Evolutionary conservation across 1,284 basidiomycete species (phyloP), one percentile per base, ranked within the genome.

Genomic region (Papiliotrema nemorosa): DNA sequence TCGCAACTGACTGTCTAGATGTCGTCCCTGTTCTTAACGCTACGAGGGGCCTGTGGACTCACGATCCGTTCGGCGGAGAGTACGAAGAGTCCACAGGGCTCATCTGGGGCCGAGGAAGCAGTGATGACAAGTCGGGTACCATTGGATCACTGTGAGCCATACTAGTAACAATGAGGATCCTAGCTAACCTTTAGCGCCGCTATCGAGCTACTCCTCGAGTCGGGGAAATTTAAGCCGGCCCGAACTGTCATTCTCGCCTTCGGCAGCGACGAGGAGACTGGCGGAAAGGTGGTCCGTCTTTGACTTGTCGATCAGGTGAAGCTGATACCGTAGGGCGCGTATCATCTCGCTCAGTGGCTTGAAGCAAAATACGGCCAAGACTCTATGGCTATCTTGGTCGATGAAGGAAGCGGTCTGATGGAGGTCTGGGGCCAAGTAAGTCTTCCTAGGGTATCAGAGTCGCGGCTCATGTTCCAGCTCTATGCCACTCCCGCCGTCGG

Each of bases 211-310:
- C 69, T 85, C 3, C 65, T 85, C n/a, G 74, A 78, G 47, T 69
- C 67, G 24, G 67, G 76, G 31, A 59, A 62, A 41, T 84, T 82
- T 60, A 58, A 75, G 33, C 83, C 82, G 0, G 70, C 74, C 14
- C 78, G 83, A 3, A 76, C 77, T 0, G 72, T 87, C 36, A 75
- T 87, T 21, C 73, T 86, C 22, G 79, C 81, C 1, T 83, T 81
- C 45, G 86, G 86, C n/a, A 82, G 82, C 51, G 85, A 88, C 60
- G 86, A 87, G 60, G 86, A 88, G 70, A 66, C 76, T 2, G 76
- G 78, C 24, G 83, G 84, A 44, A 70, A 66, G 57, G 60, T 69
- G 44, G 69, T 70, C 56, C 59, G 66, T 62, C 25, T 43, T 53
- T 24, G 38, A 14, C 44, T 14, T 20, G 24, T 26, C 14, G 10